Conservation (phyloP, 179 eudicot genomes). For the Carnegiea gigantea region DNA sequence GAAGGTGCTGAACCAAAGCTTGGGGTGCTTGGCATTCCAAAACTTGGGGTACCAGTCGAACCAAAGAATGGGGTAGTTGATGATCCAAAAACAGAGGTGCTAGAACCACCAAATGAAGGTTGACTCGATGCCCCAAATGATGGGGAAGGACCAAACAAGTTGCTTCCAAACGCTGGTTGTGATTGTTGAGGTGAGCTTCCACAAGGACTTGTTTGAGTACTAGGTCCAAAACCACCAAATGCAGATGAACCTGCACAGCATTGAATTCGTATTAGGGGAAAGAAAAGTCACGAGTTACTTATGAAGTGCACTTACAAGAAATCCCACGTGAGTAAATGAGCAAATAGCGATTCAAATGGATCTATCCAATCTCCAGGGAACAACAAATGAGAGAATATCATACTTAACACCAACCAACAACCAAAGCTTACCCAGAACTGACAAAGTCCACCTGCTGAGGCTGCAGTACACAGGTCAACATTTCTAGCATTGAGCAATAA, state of each 20-base stretch:
- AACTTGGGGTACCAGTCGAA: slow-evolving; percentile 53
- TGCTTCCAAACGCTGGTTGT: slow-evolving; percentile 61
- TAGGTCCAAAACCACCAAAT: slow-evolving; percentile 86
- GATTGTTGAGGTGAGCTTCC: slow-evolving; percentile 85
- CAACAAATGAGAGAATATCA: neutral
- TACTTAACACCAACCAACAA: neutral
- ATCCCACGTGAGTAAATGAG: neutral
- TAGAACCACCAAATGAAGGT: slow-evolving; percentile 68
- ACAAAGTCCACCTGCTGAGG: no score
- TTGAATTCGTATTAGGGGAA: slow-evolving; percentile 6
- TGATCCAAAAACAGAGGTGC: slow-evolving; percentile 58
- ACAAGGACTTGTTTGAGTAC: slow-evolving; percentile 75
- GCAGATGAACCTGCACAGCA: slow-evolving; percentile 57
- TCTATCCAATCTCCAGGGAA: neutral
- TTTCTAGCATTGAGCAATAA: no score
- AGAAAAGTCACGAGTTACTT: neutral
- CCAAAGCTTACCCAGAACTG: no score
- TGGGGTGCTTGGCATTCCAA: slow-evolving; percentile 57
- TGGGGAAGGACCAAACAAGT: slow-evolving; percentile 47
- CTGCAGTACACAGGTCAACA: no score
- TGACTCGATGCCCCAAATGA: slow-evolving; percentile 78
- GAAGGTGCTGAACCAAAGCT: slow-evolving; percentile 56
- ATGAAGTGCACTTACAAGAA: neutral
- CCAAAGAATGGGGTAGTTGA: slow-evolving; percentile 68
- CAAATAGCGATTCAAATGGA: neutral